Conservation (phyloP, 2,329 filamentous ascomycete genomes). For the Alternaria incomplexa region DNA sequence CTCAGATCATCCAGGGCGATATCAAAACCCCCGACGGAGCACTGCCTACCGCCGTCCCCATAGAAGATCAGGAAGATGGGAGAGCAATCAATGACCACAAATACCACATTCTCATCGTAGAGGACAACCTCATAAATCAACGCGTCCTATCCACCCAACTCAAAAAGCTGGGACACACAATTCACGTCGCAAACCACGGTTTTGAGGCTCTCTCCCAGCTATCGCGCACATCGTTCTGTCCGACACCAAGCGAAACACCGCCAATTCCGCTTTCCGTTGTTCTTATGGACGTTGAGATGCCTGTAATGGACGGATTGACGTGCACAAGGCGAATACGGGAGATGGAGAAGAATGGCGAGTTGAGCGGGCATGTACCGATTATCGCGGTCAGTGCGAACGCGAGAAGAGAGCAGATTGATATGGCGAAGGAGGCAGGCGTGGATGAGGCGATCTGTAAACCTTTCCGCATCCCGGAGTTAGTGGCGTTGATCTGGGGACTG, state of each 20-base stretch:
- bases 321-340: conserved; percentile 25
- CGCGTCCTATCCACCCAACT: conserved; percentile 35
- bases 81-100: not conserved
- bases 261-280: conserved; percentile 3
- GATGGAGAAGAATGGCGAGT: conserved; percentile 16
- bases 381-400: conserved; percentile 41
- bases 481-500: not conserved
- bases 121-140: conserved; percentile 45
- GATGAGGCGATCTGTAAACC: conserved; percentile 73
- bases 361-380: conserved; percentile 25
- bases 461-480: conserved; percentile 53
- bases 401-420: conserved; percentile 33
- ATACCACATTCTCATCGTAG: conserved; percentile 30
- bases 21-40: not conserved
- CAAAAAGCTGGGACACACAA: conserved; percentile 27
- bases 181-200: conserved; percentile 36
- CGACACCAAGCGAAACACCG: not conserved
- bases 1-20: not conserved
- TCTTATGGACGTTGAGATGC: conserved; percentile 42
- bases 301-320: conserved; percentile 38
- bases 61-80: not conserved
- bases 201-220: conserved; percentile 32
- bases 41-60: not conserved
- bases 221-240: conserved; percentile 2
- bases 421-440: conserved; percentile 28